A percentile compares a stretch with the other conserved stretches of the same genome.
phyloP scores from a whole-genome alignment of 257 asterid genomes.

The Primulina tabacum region DNA sequence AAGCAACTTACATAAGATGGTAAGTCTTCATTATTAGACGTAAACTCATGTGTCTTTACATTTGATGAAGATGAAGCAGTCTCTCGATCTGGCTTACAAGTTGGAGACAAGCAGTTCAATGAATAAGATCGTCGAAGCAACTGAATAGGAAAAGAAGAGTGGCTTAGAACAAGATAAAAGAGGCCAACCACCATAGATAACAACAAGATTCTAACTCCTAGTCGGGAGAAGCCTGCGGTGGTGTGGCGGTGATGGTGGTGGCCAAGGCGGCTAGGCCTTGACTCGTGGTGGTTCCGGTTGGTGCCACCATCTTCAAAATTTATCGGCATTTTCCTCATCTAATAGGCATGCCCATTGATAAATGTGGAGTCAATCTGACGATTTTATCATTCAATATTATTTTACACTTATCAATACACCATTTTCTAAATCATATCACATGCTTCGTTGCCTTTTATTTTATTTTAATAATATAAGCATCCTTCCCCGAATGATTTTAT shows the following conservation, averaged over 20 bases:
- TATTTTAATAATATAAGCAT: too few relatives aligned
- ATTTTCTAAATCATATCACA: not conserved
- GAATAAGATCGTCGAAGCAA: not conserved
- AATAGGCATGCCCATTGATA: not conserved
- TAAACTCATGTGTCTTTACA: not conserved
- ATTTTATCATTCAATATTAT: too few relatives aligned
- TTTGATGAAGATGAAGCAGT: not conserved
- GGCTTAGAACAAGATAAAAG: not conserved
- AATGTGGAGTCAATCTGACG: not conserved
- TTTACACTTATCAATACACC: not conserved
- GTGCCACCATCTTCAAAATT: not conserved
- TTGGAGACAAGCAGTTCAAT: not conserved
- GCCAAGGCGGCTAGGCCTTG: not conserved
- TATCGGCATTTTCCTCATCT: not conserved
- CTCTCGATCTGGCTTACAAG: not conserved
- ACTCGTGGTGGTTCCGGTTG: not conserved
- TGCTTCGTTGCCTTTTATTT: too few relatives aligned
- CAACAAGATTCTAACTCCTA: not conserved
- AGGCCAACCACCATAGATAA: not conserved
- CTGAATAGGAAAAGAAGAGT: not conserved
- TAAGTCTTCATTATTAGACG: not conserved
- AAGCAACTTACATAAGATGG: not conserved
- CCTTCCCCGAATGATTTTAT: too few relatives aligned
- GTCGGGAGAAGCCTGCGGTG: not conserved
- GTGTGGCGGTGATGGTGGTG: not conserved